Base-by-base conservation (phyloP, 148 eudicot species). In the Nyssa sinensis region DNA sequence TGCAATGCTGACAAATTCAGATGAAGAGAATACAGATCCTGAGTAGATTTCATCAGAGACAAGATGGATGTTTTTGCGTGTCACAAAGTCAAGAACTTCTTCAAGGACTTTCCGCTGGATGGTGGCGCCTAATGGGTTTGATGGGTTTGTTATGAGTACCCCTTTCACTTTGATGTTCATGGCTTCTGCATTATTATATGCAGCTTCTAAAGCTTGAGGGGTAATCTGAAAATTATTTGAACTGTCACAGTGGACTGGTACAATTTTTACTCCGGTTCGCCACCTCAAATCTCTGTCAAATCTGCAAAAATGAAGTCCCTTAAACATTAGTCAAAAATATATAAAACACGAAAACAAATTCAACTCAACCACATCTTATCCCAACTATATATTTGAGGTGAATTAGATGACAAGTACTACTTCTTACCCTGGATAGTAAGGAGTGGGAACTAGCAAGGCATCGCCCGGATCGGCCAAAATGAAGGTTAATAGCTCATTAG, bases 31-130 rank as follows among this genome's bases (percentile, higher is more conserved):
- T 0, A 87, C 87, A 0, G 98, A 90, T 19, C 96, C 98, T 0
- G 97, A 92, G 86, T 95, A 95, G 80, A 95, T 95, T 74, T 95
- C 98, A 27, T 92, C 97, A 0, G 94, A 95, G 24, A 95, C 78
- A 12, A 95, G 85, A 61, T 95, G 96, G 71, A 95, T 90, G 85
- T 95, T 91, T 60, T 92, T 89, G 0, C 55, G 31, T 4, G 76
- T 68, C 10, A 57, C 86, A 61, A 95, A 95, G 53, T 90, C 88
- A 1, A 95, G 86, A 27, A 89, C 81, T 21, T 80, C 77, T 32
- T 84, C 90, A 0, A 95, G 85, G 39, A 81, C 84, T 67, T 69
- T 39, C 0, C 91, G 77, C 0, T 79, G 53, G 33, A 88, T 71
- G 0, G 96, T 89, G 5, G 90, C 90, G 27, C 97, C 98, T 5